These are phyloP conservation scores for Zymoseptoria tritici DNA, from an alignment of 2,329 filamentous ascomycete genomes.

Conservation along the genomic window DNA sequence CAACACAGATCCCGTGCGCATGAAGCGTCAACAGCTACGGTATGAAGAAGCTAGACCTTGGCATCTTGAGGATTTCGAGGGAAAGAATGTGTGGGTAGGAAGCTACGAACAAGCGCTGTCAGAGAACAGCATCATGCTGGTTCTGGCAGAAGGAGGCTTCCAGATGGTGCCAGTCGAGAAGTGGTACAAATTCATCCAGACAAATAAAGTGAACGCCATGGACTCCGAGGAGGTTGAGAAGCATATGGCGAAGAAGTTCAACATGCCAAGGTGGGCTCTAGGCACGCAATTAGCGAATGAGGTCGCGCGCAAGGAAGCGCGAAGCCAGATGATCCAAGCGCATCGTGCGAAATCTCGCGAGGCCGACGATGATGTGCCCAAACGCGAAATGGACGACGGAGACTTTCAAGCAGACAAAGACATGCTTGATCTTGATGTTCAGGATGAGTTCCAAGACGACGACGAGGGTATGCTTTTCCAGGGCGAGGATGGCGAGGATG, in stretches of 20 bases:
- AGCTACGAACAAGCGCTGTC: conserved; percentile 85
- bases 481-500: conserved; percentile 69
- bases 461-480: conserved; percentile 73
- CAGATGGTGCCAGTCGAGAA: conserved; percentile 89
- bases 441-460: conserved; percentile 76
- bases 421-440: conserved; percentile 58
- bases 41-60: conserved; percentile 95
- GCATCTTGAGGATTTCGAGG: conserved; percentile 94
- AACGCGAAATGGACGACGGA: conserved; percentile 34
- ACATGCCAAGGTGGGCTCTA: conserved; percentile 75
- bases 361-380: conserved; percentile 34
- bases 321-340: conserved; percentile 41
- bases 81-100: conserved; percentile 89
- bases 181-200: conserved; percentile 82
- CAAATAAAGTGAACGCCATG: conserved; percentile 55
- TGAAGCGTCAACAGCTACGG: conserved; percentile 56
- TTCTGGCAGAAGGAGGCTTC: conserved; percentile 61
- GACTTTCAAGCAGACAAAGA: conserved; percentile 52
- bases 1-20: conserved; percentile 67
- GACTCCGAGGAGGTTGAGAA: conserved; percentile 80
- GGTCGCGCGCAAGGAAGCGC: conserved; percentile 31
- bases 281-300: conserved; percentile 46
- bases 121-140: conserved; percentile 68
- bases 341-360: conserved; percentile 6
- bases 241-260: conserved; percentile 69